Evolutionary conservation across 2,329 filamentous ascomycete genomes (phyloP), one percentile per base, ranked within the genome.

Genomic region (Laburnicola sp.): DNA sequence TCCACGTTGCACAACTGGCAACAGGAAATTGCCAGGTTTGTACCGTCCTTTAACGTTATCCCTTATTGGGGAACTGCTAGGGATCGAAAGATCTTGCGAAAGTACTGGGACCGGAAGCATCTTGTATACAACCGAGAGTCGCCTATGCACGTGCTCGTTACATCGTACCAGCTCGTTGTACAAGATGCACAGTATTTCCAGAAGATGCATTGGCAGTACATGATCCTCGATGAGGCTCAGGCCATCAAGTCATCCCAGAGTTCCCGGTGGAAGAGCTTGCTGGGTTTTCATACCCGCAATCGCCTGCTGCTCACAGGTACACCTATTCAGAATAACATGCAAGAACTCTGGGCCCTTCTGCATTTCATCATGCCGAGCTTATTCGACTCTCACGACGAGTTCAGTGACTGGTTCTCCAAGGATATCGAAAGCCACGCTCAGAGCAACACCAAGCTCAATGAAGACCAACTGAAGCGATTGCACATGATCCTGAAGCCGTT

Each of bases 331-430:
- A 99, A 99, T 78, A 99, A 97, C 80, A 99, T 99, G 94, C 94
- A 97, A 75, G 93, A 99, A 75, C 76, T 99, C 52, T 99, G 94
- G 94, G 94, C 94, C 27, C 76, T 99, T 60, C 81, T 99, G 21
- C 94, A 99, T 81, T 99, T 99, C 78, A 97, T 97, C 77, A 97
- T 99, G 94, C 94, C 94, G n/a, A 96, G 90, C 37, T 81, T 99
- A 45, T 99, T 99, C 74, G 94, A 94, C 73, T 93, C 88, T 0
- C 90, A 94, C 74, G 90, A 95, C 68, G 90, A 94, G 67, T 95
- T 95, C 69, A 93, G 88, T 76, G 90, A 94, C 64, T 95, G 90
- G 90, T 95, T 95, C 72, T 93, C 89, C 47, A 94, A 94, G 75
- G 90, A 94, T 62, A 99, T 99, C 56, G 94, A 99, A 75, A 97